Evolutionary conservation across 495 filamentous ascomycete genomes (phyloP).

Genomic region (Cairneyella variabilis): DNA sequence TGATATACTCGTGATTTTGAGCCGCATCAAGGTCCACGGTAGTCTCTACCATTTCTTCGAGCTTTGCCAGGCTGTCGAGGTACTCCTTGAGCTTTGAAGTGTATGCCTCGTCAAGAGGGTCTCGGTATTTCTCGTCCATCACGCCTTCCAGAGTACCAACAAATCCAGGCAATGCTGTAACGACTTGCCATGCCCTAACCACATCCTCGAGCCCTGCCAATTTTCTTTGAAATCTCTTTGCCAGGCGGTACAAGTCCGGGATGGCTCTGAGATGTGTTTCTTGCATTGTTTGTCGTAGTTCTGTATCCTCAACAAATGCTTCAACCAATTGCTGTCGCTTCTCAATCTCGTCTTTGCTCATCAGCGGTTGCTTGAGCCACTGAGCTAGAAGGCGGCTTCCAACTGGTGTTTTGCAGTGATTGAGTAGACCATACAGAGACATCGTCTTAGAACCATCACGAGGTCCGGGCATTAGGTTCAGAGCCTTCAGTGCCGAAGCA

Average conservation of each 20-base stretch:
- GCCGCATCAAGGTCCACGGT: slow-evolving; percentile 95
- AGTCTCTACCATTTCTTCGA: slow-evolving; percentile 98
- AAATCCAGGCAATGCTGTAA: slow-evolving; percentile 87
- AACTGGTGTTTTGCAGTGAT: slow-evolving; percentile 96
- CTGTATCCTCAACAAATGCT: slow-evolving; percentile 89
- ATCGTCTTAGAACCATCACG: slow-evolving; percentile 95
- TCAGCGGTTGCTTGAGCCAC: slow-evolving; percentile 97
- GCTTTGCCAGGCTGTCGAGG: slow-evolving; percentile 73
- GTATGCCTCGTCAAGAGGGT: slow-evolving; percentile 83
- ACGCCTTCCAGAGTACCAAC: slow-evolving; percentile 84
- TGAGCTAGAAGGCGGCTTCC: slow-evolving; percentile 88
- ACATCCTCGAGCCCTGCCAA: slow-evolving; percentile 93
- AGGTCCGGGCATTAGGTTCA: slow-evolving; percentile 96
- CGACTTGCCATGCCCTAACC: slow-evolving; percentile 89
- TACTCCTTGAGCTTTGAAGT: slow-evolving; percentile 74
- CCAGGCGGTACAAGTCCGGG: slow-evolving; percentile 88
- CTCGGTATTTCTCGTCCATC: slow-evolving; percentile 92
- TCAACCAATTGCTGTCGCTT: slow-evolving; percentile 92
- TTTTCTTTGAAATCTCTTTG: slow-evolving; percentile 91
- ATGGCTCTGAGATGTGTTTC: slow-evolving; percentile 94
- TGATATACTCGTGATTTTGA: slow-evolving; percentile 96
- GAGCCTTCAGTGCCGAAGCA: slow-evolving; percentile 85
- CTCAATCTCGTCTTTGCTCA: slow-evolving; percentile 87
- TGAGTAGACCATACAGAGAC: slow-evolving; percentile 90
- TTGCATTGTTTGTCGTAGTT: slow-evolving; percentile 94